phyloP scores from a whole-genome alignment of 2,329 filamentous ascomycete genomes.

The Alternaria triticimaculans region DNA sequence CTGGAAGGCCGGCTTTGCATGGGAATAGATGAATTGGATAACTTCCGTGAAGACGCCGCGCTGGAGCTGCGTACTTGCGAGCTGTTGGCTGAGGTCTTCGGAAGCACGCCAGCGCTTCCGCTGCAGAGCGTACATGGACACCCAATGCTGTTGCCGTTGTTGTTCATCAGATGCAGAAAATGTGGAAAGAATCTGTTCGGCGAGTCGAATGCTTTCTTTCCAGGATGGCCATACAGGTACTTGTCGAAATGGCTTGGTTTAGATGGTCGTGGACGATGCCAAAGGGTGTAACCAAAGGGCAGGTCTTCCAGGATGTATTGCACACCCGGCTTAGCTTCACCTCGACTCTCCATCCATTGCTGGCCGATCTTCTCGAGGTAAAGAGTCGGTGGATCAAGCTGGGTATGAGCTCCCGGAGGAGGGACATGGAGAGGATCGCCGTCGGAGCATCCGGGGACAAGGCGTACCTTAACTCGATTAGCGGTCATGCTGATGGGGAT shows the following conservation, averaged over 20 bases:
- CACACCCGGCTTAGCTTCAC: constrained; percentile 45
- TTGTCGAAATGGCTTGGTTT: constrained; percentile 56
- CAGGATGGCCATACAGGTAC: constrained; percentile 65
- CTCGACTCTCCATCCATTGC: constrained; percentile 56
- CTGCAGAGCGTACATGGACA: constrained; percentile 61
- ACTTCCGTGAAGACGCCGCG: constrained; percentile 5
- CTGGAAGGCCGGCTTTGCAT: neutral
- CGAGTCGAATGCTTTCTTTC: constrained; percentile 60
- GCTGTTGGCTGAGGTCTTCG: constrained; percentile 16
- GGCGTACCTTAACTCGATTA: neutral
- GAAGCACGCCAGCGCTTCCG: constrained; percentile 26
- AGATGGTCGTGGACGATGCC: constrained; percentile 55
- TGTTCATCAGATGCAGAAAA: constrained; percentile 63
- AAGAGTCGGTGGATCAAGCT: constrained; percentile 49
- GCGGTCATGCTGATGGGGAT: too few species aligned
- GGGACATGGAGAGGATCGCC: constrained; percentile 44
- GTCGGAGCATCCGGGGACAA: constrained; percentile 38
- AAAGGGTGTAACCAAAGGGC: constrained; percentile 62
- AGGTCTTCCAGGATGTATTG: constrained; percentile 60
- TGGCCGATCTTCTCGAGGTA: constrained; percentile 58
- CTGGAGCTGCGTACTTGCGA: constrained; percentile 5
- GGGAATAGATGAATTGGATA: neutral
- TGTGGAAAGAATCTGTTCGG: constrained; percentile 63
- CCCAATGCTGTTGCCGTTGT: constrained; percentile 47
- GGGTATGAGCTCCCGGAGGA: constrained; percentile 27